Evolutionary conservation across 1,284 basidiomycete genomes (phyloP).

Genomic region (Microbotryomycetes sp.): DNA sequence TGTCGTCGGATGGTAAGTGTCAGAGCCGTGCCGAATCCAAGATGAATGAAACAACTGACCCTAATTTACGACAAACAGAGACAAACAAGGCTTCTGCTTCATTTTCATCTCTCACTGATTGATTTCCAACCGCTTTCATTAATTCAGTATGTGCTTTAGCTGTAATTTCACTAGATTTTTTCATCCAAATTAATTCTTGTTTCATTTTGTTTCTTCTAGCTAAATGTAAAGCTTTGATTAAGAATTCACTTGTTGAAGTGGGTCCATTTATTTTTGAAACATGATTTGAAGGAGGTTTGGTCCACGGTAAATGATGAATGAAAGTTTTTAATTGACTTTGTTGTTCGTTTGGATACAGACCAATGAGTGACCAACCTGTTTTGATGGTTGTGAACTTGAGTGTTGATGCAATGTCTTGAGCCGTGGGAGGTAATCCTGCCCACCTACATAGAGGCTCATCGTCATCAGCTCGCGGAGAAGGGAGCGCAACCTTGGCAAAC

Average conservation of each 20-base stretch:
- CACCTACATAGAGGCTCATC: slow-evolving; percentile 9
- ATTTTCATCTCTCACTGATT: slow-evolving; percentile 80
- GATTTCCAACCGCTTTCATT: slow-evolving; percentile 57
- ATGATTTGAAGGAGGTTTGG: slow-evolving; percentile 51
- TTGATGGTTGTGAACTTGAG: slow-evolving; percentile 35
- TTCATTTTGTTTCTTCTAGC: slow-evolving; percentile 70
- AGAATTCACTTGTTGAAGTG: slow-evolving; percentile 49
- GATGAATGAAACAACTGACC: slow-evolving; percentile 49
- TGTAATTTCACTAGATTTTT: slow-evolving; percentile 72
- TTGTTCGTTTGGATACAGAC: slow-evolving; percentile 57
- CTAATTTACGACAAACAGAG: slow-evolving; percentile 73
- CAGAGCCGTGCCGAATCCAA: neutral
- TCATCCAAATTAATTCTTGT: slow-evolving; percentile 56
- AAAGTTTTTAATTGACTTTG: slow-evolving; percentile 8
- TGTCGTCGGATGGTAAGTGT: slow-evolving; percentile 38
- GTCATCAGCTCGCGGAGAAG: neutral
- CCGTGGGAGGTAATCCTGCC: slow-evolving; percentile 50
- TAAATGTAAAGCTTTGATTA: slow-evolving; percentile 65
- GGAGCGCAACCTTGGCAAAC: slow-evolving; percentile 3
- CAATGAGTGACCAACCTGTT: slow-evolving; percentile 71
- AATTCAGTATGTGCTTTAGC: slow-evolving; percentile 79
- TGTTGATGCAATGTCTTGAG: slow-evolving; percentile 46
- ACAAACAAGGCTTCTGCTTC: slow-evolving; percentile 88
- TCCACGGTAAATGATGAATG: slow-evolving; percentile 32
- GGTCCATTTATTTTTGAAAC: slow-evolving; percentile 46